Evolutionary conservation across 495 filamentous ascomycete species (phyloP).

Genomic region (Pyronema domesticum): DNA sequence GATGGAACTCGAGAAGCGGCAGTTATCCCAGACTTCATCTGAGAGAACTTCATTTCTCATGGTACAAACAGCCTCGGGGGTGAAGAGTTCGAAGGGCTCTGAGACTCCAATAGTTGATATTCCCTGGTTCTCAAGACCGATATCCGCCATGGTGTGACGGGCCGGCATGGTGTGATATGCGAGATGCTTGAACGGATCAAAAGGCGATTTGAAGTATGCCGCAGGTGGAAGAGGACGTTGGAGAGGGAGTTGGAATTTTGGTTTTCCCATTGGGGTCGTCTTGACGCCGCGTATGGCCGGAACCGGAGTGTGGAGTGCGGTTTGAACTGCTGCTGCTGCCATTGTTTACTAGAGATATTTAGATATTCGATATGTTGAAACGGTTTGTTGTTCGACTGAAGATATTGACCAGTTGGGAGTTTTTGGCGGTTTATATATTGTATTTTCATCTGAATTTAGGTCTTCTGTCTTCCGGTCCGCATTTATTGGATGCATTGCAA

Average conservation of each 20-base stretch:
- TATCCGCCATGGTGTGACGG: constrained; percentile 42
- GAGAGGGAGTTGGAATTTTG: constrained; percentile 9
- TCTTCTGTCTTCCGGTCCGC: background rate
- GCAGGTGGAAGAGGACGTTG: constrained; percentile 4
- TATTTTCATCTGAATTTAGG: background rate
- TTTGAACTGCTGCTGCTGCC: constrained; percentile 3
- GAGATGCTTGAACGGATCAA: constrained; percentile 36
- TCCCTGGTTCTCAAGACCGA: constrained; percentile 38
- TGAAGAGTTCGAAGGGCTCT: constrained; percentile 58
- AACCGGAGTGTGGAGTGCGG: background rate
- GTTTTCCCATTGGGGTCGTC: constrained; percentile 3
- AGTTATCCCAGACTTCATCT: constrained; percentile 45
- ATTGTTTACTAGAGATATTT: background rate
- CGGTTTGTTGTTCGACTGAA: too few species aligned
- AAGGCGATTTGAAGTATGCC: constrained; percentile 14
- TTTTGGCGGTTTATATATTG: background rate
- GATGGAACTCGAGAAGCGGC: constrained; percentile 44
- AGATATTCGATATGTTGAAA: background rate
- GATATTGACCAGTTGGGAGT: background rate
- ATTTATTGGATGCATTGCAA: background rate
- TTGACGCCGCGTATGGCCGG: background rate
- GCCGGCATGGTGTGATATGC: constrained; percentile 34
- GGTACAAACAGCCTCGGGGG: constrained; percentile 42
- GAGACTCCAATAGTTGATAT: constrained; percentile 51
- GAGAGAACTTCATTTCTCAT: constrained; percentile 51